Conservation (phyloP, 257 asterid species). For the Eucommia ulmoides region DNA sequence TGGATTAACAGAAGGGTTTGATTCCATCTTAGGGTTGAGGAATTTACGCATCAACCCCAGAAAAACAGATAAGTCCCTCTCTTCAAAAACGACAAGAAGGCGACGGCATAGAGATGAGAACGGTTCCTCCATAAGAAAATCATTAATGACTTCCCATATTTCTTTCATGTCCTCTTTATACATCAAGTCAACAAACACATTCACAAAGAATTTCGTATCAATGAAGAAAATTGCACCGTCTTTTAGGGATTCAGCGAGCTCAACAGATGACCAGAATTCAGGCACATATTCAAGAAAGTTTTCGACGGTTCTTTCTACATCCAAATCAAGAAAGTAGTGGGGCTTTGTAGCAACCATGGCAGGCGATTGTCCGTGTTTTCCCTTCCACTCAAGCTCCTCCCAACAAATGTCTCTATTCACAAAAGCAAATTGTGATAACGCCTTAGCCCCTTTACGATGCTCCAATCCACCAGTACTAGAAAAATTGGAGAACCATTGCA, state of each 20-base stretch:
- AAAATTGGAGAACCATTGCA: conserved; percentile 87
- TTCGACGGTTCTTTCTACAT: conserved; percentile 78
- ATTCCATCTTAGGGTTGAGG: conserved; percentile 38
- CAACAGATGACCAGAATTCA: conserved; percentile 82
- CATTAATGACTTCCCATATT: conserved; percentile 70
- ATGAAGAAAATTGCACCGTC: conserved; percentile 64
- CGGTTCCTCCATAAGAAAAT: conserved; percentile 45
- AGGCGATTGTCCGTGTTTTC: conserved; percentile 96
- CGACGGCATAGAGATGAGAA: conserved; percentile 56
- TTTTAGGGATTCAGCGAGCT: conserved; percentile 77
- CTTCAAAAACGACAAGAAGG: conserved; percentile 78
- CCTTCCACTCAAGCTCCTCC: conserved; percentile 99
- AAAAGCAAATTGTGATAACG: conserved; percentile 84
- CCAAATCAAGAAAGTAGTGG: conserved; percentile 93
- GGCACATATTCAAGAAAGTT: conserved; percentile 91
- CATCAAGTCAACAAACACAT: conserved; percentile 64
- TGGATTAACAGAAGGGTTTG: conserved; percentile 17
- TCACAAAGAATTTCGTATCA: conserved; percentile 52
- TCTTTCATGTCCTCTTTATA: conserved; percentile 59
- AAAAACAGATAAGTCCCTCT: conserved; percentile 52
- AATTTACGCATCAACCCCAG: conserved; percentile 49
- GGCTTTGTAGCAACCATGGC: conserved; percentile 99
- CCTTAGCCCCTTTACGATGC: conserved; percentile 90
- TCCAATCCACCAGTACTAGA: conserved; percentile 35
- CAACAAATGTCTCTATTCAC: conserved; percentile 84